Evolutionary conservation across 768 basidiomycete genomes (phyloP).

Genomic region (Rossbeevera mucosa): DNA sequence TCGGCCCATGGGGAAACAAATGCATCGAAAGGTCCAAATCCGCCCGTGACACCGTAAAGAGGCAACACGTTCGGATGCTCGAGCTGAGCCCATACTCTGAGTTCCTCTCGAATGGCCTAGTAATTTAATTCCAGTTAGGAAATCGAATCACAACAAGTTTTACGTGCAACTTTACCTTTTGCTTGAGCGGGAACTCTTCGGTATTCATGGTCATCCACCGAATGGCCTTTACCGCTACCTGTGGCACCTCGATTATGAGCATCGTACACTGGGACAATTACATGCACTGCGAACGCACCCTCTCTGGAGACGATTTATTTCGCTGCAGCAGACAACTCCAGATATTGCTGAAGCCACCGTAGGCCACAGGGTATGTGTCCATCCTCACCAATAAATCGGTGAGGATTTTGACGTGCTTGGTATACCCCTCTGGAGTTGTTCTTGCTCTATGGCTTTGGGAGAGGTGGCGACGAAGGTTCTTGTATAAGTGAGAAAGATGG

Average conservation of each 20-base stretch:
- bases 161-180: conserved; percentile 7
- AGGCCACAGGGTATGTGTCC: conserved; percentile 20
- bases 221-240: conserved; percentile 30
- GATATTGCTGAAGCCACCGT: conserved; percentile 30
- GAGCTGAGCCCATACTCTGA: conserved; percentile 29
- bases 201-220: conserved; percentile 6
- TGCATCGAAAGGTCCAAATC: conserved; percentile 27
- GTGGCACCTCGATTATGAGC: not conserved
- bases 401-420: conserved; percentile 7
- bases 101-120: conserved; percentile 27
- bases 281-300: conserved; percentile 8
- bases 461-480: not conserved
- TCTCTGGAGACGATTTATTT: not conserved
- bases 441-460: not conserved
- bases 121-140: conserved; percentile 5
- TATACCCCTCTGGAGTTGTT: not conserved
- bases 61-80: conserved; percentile 29
- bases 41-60: conserved; percentile 23
- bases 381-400: conserved; percentile 14
- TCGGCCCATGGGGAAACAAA: conserved; percentile 34
- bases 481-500: not conserved
- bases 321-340: conserved; percentile 19
- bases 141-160: not conserved
- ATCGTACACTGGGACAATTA: not conserved
- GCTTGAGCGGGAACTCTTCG: conserved; percentile 9